Evolutionary conservation across 2,329 filamentous ascomycete species (phyloP).

Genomic region (Drechmeria coniospora): DNA sequence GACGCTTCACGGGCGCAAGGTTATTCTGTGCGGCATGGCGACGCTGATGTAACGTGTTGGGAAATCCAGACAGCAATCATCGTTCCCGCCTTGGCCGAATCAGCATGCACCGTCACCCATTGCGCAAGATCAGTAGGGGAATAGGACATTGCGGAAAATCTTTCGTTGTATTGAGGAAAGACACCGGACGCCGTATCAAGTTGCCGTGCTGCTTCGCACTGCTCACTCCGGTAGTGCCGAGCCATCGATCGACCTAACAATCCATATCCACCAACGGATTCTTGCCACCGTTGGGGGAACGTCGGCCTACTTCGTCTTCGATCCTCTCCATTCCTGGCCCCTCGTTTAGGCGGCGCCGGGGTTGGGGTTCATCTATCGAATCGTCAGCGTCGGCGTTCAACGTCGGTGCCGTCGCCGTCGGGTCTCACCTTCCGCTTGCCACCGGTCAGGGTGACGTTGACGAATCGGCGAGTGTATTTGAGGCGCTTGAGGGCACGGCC

Average conservation of each 20-base stretch:
- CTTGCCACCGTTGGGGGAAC: too few species aligned
- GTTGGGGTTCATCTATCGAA: conserved; percentile 71
- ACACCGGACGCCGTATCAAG: conserved; percentile 25
- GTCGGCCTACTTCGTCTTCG: conserved; percentile 16
- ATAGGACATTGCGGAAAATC: conserved; percentile 18
- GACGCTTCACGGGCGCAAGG: too few species aligned
- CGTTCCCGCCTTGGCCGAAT: too few species aligned
- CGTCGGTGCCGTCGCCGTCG: neutral
- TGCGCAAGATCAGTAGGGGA: too few species aligned
- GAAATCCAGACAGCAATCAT: too few species aligned
- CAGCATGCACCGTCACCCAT: too few species aligned
- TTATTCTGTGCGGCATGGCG: too few species aligned
- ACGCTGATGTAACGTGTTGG: too few species aligned
- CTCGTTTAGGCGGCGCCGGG: conserved; percentile 49
- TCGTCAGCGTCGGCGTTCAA: conserved; percentile 9
- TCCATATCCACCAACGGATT: too few species aligned
- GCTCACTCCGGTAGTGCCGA: conserved; percentile 18
- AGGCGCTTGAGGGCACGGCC: conserved; percentile 95
- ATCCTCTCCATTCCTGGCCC: conserved; percentile 13
- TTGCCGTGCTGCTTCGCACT: conserved; percentile 22
- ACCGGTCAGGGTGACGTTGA: conserved; percentile 93
- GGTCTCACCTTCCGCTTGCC: conserved; percentile 94
- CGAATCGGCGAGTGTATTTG: conserved; percentile 92
- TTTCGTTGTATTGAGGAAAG: conserved; percentile 26
- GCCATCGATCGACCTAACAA: conserved; percentile 20